Evolutionary conservation across 139 green algal species (phyloP).

Genomic region (Chlamydomonas sphaeroides): DNA sequence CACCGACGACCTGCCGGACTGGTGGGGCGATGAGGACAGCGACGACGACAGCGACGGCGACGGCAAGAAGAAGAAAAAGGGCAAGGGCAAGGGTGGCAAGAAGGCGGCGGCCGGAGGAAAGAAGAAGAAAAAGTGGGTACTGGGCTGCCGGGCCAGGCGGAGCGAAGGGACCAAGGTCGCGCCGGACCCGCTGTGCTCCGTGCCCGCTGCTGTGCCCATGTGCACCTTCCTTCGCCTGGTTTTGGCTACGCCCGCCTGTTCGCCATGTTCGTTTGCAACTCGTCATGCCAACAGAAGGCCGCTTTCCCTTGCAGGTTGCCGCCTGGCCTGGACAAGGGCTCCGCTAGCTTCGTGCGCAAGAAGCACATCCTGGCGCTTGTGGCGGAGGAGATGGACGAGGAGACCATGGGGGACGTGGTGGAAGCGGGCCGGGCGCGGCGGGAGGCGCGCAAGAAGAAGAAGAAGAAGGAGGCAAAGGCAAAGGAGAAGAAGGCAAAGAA

Average conservation of each 20-base stretch:
- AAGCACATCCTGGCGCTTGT: neutral
- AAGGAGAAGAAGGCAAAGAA: neutral
- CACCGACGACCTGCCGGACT: conserved; percentile 16
- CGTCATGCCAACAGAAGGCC: no score
- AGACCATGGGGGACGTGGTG: conserved; percentile 24
- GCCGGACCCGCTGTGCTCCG: no score
- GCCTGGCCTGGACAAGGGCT: neutral
- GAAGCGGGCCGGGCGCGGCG: no score
- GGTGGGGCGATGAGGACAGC: conserved; percentile 1
- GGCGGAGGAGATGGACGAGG: conserved; percentile 29
- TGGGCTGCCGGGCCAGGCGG: no score
- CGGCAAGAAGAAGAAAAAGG: neutral
- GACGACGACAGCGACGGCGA: neutral
- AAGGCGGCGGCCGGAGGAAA: neutral
- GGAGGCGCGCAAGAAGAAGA: no score
- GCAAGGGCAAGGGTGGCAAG: neutral
- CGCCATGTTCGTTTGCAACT: no score
- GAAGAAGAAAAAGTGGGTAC: neutral
- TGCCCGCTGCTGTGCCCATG: no score
- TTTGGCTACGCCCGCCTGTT: no score
- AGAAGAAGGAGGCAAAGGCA: neutral
- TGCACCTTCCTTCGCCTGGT: no score
- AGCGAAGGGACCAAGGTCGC: no score
- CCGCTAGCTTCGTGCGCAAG: neutral
- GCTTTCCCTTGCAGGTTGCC: no score